Evolutionary conservation across 2,329 filamentous ascomycete species (phyloP).

Genomic region (Thermomyces lanuginosus): DNA sequence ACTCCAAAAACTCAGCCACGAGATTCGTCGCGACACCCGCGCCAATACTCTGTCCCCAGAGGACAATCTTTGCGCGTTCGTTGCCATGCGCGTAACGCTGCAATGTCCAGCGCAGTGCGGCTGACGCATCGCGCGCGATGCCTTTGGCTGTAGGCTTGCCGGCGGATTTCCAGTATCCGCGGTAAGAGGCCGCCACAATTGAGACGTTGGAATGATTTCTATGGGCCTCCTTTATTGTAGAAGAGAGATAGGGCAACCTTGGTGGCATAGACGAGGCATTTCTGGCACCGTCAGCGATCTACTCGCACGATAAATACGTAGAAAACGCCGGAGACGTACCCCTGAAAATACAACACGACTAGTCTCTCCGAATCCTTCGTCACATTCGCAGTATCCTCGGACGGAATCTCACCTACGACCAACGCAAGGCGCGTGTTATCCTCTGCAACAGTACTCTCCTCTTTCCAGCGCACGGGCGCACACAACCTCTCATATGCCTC

Average conservation of each 20-base stretch:
- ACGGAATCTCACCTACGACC: slow-evolving; percentile 15
- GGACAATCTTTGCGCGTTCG: slow-evolving; percentile 28
- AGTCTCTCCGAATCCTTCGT: slow-evolving; percentile 11
- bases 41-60: slow-evolving; percentile 69
- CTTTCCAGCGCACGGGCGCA: slow-evolving; percentile 48
- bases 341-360: slow-evolving; percentile 35
- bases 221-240: slow-evolving; percentile 20
- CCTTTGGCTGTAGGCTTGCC: slow-evolving; percentile 55
- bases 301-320: slow-evolving; percentile 1
- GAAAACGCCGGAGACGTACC: slow-evolving; percentile 13
- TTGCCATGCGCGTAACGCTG: slow-evolving; percentile 17
- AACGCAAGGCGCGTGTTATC: slow-evolving; percentile 52
- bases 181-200: slow-evolving; percentile 39
- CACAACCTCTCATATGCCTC: slow-evolving; percentile 45
- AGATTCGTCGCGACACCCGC: slow-evolving; percentile 53
- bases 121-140: slow-evolving; percentile 51
- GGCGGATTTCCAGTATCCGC: slow-evolving; percentile 63
- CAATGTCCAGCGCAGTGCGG: slow-evolving; percentile 47
- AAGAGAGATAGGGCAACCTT: slow-evolving; percentile 31
- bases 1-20: slow-evolving; percentile 29
- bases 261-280: slow-evolving; percentile 32
- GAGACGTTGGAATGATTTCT: slow-evolving; percentile 11
- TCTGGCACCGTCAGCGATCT: slow-evolving; percentile 7
- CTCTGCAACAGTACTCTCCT: slow-evolving; percentile 41
- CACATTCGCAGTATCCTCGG: neutral